These are phyloP conservation scores for Hypoxylon rickii DNA, from an alignment of 495 filamentous ascomycete species.

Conservation along the genomic window DNA sequence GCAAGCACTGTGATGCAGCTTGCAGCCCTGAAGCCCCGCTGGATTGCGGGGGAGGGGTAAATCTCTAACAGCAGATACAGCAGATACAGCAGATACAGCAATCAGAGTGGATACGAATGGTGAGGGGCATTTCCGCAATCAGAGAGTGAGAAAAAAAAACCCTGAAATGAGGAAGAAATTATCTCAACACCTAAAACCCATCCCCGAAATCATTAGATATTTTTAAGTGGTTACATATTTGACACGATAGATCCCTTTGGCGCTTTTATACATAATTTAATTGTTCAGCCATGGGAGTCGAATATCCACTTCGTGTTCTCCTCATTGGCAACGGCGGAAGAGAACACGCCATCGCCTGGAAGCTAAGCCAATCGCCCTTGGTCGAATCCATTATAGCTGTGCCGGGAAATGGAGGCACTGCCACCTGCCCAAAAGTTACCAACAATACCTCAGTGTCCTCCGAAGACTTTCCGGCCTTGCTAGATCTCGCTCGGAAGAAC, in stretches of 20 bases:
- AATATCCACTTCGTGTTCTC: conserved; percentile 62
- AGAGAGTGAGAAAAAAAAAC: no score
- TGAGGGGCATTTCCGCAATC: not conserved
- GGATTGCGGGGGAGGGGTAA: conserved; percentile 46
- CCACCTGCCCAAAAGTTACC: conserved; percentile 66
- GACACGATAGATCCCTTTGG: not conserved
- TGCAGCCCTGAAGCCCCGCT: not conserved
- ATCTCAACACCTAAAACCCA: no score
- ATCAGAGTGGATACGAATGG: no score
- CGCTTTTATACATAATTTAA: not conserved
- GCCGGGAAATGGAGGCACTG: conserved; percentile 91
- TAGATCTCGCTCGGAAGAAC: conserved; percentile 72
- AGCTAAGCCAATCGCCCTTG: conserved; percentile 76
- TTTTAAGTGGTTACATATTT: not conserved
- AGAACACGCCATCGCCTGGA: conserved; percentile 96
- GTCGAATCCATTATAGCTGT: conserved; percentile 69
- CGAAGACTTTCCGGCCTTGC: conserved; percentile 77
- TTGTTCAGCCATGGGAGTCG: conserved; percentile 29
- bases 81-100: no score
- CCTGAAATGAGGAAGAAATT: not conserved
- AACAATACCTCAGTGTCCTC: conserved; percentile 70
- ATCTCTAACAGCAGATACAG: no score
- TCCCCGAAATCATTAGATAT: not conserved
- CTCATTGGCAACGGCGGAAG: conserved; percentile 91
- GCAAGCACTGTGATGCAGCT: not conserved